These are phyloP conservation scores for Saturnispora galanensis DNA, from an alignment of 805 yeast species.

Conservation along the genomic window DNA sequence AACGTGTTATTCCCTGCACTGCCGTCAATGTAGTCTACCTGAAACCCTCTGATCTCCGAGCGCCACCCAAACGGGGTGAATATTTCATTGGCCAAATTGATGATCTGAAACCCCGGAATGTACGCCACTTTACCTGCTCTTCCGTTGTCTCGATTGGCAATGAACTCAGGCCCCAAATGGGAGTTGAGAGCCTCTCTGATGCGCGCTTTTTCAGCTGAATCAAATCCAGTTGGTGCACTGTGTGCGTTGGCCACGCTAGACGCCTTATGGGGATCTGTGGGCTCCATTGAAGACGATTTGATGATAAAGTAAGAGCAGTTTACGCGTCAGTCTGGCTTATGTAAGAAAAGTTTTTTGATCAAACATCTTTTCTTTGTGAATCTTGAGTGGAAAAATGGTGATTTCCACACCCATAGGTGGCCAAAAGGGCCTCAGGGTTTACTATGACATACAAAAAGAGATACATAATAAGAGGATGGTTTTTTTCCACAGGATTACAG, in stretches of 20 bases:
- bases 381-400: too few relatives aligned
- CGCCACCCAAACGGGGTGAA: constrained; percentile 83
- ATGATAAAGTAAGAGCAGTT: not conserved
- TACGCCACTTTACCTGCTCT: constrained; percentile 74
- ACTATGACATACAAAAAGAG: too few relatives aligned
- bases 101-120: constrained; percentile 77
- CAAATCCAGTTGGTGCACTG: constrained; percentile 10
- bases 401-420: too few relatives aligned
- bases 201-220: constrained; percentile 20
- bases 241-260: too few relatives aligned
- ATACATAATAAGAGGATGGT: constrained; percentile 18
- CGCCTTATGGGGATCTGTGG: not conserved
- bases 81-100: constrained; percentile 68
- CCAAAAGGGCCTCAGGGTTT: too few relatives aligned
- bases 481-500: constrained; percentile 22
- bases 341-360: not conserved
- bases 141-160: constrained; percentile 48
- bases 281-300: not conserved
- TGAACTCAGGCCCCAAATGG: constrained; percentile 66
- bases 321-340: not conserved
- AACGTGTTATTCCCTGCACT: constrained; percentile 37
- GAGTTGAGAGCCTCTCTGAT: constrained; percentile 25
- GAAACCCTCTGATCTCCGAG: constrained; percentile 55
- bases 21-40: constrained; percentile 64
- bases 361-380: not conserved